Evolutionary conservation across 2,329 filamentous ascomycete species (phyloP).

Genomic region (Hymenoscyphus fraxineus): DNA sequence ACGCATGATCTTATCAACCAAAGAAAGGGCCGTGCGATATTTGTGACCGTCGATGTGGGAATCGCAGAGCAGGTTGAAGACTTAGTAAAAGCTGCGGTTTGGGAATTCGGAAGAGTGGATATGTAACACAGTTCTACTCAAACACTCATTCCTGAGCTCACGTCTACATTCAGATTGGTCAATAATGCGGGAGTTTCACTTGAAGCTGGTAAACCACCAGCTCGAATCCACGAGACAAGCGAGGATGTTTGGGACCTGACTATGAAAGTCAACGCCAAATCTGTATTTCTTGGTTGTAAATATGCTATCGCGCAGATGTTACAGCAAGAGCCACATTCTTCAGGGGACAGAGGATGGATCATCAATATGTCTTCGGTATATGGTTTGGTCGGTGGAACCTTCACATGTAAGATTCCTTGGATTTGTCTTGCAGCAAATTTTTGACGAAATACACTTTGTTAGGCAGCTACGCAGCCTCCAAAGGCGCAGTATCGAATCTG

Average conservation of each 20-base stretch:
- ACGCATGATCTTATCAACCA: constrained; percentile 40
- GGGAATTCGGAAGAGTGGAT: constrained; percentile 40
- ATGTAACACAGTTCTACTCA: constrained; percentile 35
- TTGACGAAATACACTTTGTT: not conserved
- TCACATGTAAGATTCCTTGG: constrained; percentile 27
- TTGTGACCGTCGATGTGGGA: constrained; percentile 43
- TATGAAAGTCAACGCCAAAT: constrained; percentile 39
- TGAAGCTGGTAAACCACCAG: constrained; percentile 33
- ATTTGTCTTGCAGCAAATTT: not conserved
- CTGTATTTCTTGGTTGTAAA: constrained; percentile 42
- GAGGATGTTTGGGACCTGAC: constrained; percentile 45
- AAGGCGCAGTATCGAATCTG: constrained; percentile 48
- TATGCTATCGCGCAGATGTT: constrained; percentile 48
- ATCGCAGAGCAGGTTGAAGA: constrained; percentile 36
- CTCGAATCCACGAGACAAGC: constrained; percentile 43
- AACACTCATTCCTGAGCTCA: not conserved
- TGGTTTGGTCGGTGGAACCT: constrained; percentile 37
- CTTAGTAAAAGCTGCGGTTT: constrained; percentile 37
- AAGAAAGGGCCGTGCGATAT: constrained; percentile 38
- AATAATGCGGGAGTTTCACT: constrained; percentile 49
- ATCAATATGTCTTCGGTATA: constrained; percentile 46
- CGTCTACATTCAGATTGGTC: constrained; percentile 36
- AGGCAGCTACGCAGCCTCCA: constrained; percentile 45
- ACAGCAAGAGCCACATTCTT: constrained; percentile 39
- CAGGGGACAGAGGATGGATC: constrained; percentile 46